Base-by-base conservation (phyloP, 2,329 filamentous ascomycete species). In the Dryadomyces quercivorus region DNA sequence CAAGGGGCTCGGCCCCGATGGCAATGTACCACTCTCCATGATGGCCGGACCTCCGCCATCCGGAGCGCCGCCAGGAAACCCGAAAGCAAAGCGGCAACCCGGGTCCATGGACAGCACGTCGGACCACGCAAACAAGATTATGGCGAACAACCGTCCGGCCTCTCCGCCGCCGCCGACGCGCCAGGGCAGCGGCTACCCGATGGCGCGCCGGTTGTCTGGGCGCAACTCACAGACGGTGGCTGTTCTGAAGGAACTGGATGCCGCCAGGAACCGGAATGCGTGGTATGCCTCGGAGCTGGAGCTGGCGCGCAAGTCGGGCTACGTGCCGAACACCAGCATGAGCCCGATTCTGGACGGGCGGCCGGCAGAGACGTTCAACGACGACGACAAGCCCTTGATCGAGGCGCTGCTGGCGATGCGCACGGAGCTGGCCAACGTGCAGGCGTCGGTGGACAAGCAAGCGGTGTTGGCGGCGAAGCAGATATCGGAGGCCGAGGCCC, bases 271-370 rank as follows among this genome's bases (percentile, higher is more conserved):
- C 64, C 82, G 87, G 52, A 97, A 95, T 69, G 92, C 92, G 0
- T 98, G 93, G 93, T 96, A 95, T 68, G 89, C 90, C 8, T 96
- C 92, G 0, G 93, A 98, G 69, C 75, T 98, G 48, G 89, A 95
- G 56, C 74, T 98, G 59, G 94, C 93, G 7, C 83, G 87, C 51
- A 95, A 95, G 69, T 82, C 88, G 44, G 93, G 93, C 5, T 98
- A 97, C 64, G 77, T 82, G 7, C 80, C 88, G 16, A 89, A 81
- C 58, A 74, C 82, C 2, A 82, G 83, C 1, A 78, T 82, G 26
- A 87, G 81, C 63, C 83, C 88, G 15, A 76, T 82, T 0, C 73
- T 95, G 22, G 92, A 97, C 59, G 83, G 86, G 60, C 82, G 86
- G 57, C 77, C 79, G 0, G 77, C 84, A 2, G 89, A 95, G 61